A percentile compares a stretch with the other conserved stretches of the same genome.
Conservation (phyloP, 2,329 filamentous ascomycete species). For the Phaeosphaeria sp. region DNA sequence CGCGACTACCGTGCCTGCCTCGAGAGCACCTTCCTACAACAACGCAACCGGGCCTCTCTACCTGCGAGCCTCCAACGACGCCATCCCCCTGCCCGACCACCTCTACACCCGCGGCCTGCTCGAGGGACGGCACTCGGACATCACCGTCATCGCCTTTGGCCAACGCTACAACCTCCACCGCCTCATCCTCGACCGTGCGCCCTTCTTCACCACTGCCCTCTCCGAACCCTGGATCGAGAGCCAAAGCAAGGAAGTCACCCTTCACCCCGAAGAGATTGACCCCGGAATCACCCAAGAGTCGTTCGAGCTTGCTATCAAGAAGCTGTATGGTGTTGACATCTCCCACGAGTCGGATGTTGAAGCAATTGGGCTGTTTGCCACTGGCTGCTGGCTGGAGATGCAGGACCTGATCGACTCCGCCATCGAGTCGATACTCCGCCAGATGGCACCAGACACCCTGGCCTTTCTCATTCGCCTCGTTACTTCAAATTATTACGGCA, state of each 20-base stretch:
- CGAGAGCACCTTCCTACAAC: slow-evolving; percentile 52
- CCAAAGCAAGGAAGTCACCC: slow-evolving; percentile 58
- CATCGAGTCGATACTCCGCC: slow-evolving; percentile 61
- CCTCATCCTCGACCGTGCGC: slow-evolving; percentile 62
- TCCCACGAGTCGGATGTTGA: slow-evolving; percentile 59
- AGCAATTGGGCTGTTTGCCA: slow-evolving; percentile 63
- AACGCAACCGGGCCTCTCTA: slow-evolving; percentile 45
- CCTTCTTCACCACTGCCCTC: slow-evolving; percentile 62
- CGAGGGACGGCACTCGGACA: slow-evolving; percentile 61
- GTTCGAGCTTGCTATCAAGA: slow-evolving; percentile 63
- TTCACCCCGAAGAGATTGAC: slow-evolving; percentile 63
- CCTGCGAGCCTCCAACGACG: slow-evolving; percentile 44
- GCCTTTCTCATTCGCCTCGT: slow-evolving; percentile 60
- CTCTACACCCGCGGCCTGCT: slow-evolving; percentile 61
- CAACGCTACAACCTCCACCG: slow-evolving; percentile 61
- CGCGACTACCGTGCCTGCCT: slow-evolving; percentile 47
- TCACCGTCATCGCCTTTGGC: slow-evolving; percentile 61
- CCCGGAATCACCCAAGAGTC: slow-evolving; percentile 59
- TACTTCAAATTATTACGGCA: slow-evolving; percentile 63
- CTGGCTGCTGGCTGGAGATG: slow-evolving; percentile 66
- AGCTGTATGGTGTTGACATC: slow-evolving; percentile 60
- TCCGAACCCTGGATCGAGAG: slow-evolving; percentile 65
- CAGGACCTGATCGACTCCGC: slow-evolving; percentile 61
- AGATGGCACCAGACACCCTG: slow-evolving; percentile 60
- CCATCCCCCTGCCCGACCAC: slow-evolving; percentile 57